Base-by-base conservation (phyloP, 768 basidiomycete genomes). In the Pholiota molesta region DNA sequence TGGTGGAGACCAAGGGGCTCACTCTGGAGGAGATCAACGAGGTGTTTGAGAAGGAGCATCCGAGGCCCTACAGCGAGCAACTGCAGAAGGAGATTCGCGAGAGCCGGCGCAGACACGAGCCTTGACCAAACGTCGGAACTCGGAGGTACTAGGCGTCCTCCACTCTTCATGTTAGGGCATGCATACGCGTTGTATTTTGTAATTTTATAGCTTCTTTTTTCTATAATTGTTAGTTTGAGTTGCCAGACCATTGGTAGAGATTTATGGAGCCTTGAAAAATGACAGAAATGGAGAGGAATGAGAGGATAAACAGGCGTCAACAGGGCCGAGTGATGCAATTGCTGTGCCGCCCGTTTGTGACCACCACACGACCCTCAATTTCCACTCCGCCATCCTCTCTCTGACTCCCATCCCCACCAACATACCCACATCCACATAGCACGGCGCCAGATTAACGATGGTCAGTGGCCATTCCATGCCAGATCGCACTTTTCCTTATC, bases 1-100 rank as follows among this genome's bases (percentile, higher is more conserved):
- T 80, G 39, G 83, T 84, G 16, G 83, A 85, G 68, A 84, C 84
- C 19, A 84, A 80, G 66, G 77, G 77, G 11, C 72, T 85, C 40
- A 81, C 80, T 0, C 71, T 84, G 49, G 83, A 84, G 62, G 81
- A 84, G 63, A 83, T 83, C 61, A 78, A 81, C 52, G 78, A 79
- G 54, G 74, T 83, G 39, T 80, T 79, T 47, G 77, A 77, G 63
- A 74, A 77, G 60, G 74, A 65, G 67, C 80, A 69, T 75, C 86
- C 69, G 64, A 79, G 72, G 74, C 70, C 68, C 28, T 80, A 79
- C 65, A 78, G 76, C 55, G 62, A 71, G 44, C 60, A 66, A 44
- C 45, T 74, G 23, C 65, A 69, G 45, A 57, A 37, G 37, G 66
- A 70, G 57, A 64, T 54, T 19, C 61, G 61, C 16, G 65, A 63